phyloP scores from a whole-genome alignment of 2,329 filamentous ascomycete genomes.

The Phoma sp. region DNA sequence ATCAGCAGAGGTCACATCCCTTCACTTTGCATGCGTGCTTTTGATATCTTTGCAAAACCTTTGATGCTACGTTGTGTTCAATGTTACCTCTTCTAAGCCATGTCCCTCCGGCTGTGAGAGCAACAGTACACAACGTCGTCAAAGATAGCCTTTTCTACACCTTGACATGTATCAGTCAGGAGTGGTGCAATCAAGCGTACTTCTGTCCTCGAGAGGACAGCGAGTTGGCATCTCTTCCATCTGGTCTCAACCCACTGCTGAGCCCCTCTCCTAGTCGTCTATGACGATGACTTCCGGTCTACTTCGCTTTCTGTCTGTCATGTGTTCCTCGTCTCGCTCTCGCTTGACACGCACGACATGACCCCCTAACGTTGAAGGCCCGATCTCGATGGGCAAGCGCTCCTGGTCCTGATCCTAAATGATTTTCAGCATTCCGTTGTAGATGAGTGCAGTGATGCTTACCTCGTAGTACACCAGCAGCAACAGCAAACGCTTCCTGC shows the following conservation, averaged over 20 bases:
- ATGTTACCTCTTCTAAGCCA: too few relatives aligned
- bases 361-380: too few relatives aligned
- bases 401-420: neutral
- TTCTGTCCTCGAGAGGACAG: too few relatives aligned
- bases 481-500: neutral
- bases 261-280: conserved; percentile 46
- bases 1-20: conserved; percentile 74
- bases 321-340: neutral
- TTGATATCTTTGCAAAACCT: neutral
- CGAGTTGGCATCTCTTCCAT: too few relatives aligned
- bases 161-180: too few relatives aligned
- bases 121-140: too few relatives aligned
- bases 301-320: neutral
- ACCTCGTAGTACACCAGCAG: conserved; percentile 6
- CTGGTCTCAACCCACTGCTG: conserved; percentile 28
- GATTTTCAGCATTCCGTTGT: neutral
- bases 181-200: too few relatives aligned
- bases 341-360: neutral
- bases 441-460: neutral
- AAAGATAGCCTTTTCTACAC: too few relatives aligned
- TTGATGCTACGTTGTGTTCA: neutral
- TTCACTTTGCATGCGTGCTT: neutral
- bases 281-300: conserved; percentile 8
- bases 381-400: too few relatives aligned
- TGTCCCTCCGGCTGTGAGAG: too few relatives aligned